A percentile compares a stretch with the other conserved stretches of the same genome.
phyloP scores from a whole-genome alignment of 176 grass and related monocot genomes.

The Lolium perenne region DNA sequence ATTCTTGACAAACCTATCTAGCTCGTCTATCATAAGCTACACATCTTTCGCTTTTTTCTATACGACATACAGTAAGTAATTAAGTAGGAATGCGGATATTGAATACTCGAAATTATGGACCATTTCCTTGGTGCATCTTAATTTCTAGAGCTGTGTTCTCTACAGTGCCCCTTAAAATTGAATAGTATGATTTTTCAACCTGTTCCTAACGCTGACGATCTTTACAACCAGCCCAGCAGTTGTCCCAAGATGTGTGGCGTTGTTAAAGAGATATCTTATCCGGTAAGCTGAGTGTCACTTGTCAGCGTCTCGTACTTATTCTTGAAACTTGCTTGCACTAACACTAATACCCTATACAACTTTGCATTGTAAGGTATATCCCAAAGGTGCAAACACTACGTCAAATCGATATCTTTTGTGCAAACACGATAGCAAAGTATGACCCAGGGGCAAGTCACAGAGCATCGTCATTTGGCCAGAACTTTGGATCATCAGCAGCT shows the following conservation, averaged over 20 bases:
- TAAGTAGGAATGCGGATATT: neutral
- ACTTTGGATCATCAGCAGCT: constrained; percentile 48
- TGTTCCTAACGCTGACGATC: constrained; percentile 50
- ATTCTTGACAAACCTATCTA: constrained; percentile 7
- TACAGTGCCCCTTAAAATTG: neutral
- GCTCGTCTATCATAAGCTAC: constrained; percentile 11
- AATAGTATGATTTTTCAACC: constrained; percentile 18
- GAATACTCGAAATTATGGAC: constrained; percentile 10
- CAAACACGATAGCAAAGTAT: constrained; percentile 81
- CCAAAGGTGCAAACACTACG: constrained; percentile 85
- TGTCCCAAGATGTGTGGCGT: constrained; percentile 83
- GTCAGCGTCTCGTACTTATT: neutral
- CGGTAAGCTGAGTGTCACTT: constrained; percentile 52
- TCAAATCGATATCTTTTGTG: constrained; percentile 95
- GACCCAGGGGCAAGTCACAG: constrained; percentile 66
- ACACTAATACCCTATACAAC: constrained; percentile 33
- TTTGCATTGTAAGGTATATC: constrained; percentile 64
- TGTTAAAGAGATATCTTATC: constrained; percentile 95
- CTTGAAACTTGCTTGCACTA: constrained; percentile 23
- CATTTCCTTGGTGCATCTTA: constrained; percentile 25
- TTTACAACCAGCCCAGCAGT: constrained; percentile 92
- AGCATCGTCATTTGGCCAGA: constrained; percentile 49
- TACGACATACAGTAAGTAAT: constrained; percentile 22
- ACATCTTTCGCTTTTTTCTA: constrained; percentile 14
- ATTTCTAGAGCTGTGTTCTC: constrained; percentile 39